A percentile compares a stretch with the other conserved stretches of the same genome.
Conservation (phyloP, 805 yeast genomes). For the Wickerhamomyces bovis region DNA sequence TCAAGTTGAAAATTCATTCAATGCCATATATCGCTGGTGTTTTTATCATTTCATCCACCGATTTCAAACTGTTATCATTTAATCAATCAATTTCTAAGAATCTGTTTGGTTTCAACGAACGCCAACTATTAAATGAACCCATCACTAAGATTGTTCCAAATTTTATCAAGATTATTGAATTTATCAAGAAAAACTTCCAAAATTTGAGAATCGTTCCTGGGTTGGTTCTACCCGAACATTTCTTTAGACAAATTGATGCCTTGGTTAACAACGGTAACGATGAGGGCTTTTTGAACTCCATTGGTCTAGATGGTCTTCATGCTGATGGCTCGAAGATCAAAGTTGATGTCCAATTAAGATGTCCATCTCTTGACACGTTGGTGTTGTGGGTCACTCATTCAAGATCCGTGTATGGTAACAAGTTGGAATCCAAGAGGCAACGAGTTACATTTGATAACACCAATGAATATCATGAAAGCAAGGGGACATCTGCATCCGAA, state of each 20-base stretch:
- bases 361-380: constrained; percentile 49
- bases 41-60: constrained; percentile 49
- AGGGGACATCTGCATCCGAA: constrained; percentile 1
- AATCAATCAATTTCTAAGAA: constrained; percentile 75
- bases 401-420: constrained; percentile 31
- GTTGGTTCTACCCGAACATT: constrained; percentile 84
- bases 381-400: constrained; percentile 87
- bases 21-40: constrained; percentile 86
- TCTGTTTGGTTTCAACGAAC: constrained; percentile 61
- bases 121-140: constrained; percentile 36
- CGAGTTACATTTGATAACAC: background rate
- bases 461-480: background rate
- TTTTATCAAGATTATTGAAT: constrained; percentile 38
- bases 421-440: constrained; percentile 5
- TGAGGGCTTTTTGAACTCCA: constrained; percentile 52
- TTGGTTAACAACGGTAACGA: constrained; percentile 28
- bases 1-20: constrained; percentile 64
- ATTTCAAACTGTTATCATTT: constrained; percentile 55
- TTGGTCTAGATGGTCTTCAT: constrained; percentile 66
- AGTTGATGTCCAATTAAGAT: constrained; percentile 78
- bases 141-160: constrained; percentile 59
- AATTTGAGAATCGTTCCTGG: constrained; percentile 48
- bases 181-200: constrained; percentile 30
- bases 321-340: constrained; percentile 58
- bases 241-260: constrained; percentile 60